Evolutionary conservation across 2,329 filamentous ascomycete species (phyloP).

Genomic region (Scedosporium apiospermum): DNA sequence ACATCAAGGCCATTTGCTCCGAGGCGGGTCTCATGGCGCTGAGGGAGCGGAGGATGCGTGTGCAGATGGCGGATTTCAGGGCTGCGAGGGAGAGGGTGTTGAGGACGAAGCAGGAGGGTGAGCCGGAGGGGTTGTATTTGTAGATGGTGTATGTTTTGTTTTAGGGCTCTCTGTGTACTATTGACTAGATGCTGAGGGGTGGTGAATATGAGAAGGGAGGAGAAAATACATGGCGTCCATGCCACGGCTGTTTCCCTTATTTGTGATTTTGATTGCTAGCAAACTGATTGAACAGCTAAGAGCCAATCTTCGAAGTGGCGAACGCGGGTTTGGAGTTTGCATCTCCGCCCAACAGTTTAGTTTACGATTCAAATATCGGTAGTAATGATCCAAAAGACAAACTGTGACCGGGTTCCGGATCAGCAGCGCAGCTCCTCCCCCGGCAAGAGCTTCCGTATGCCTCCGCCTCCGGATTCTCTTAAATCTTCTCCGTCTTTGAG

Average conservation of each 20-base stretch:
- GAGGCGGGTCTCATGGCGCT: slow-evolving; percentile 92
- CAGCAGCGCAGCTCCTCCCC: no score
- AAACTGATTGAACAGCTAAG: not conserved
- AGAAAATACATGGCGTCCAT: not conserved
- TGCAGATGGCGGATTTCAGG: slow-evolving; percentile 98
- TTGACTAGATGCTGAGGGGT: not conserved
- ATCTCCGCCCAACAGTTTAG: no score
- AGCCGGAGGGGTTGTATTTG: slow-evolving; percentile 97
- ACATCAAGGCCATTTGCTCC: slow-evolving; percentile 98
- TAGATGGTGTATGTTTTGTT: slow-evolving; percentile 38
- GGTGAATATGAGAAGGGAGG: not conserved
- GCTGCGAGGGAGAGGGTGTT: slow-evolving; percentile 86
- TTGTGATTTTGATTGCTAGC: not conserved
- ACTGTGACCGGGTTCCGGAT: no score
- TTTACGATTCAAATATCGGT: no score
- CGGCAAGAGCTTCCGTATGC: no score
- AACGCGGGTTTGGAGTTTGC: no score
- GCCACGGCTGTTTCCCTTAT: not conserved
- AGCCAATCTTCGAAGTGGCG: not conserved
- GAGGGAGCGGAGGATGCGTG: slow-evolving; percentile 90
- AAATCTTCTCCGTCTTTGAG: no score
- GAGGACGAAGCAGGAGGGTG: slow-evolving; percentile 97
- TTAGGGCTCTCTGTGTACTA: not conserved
- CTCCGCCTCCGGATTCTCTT: no score
- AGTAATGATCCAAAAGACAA: no score